A percentile compares a stretch with the other conserved stretches of the same genome.
Evolutionary conservation across 208 protist genomes (phyloP).

Genomic region (Angomonas ambiguus): DNA sequence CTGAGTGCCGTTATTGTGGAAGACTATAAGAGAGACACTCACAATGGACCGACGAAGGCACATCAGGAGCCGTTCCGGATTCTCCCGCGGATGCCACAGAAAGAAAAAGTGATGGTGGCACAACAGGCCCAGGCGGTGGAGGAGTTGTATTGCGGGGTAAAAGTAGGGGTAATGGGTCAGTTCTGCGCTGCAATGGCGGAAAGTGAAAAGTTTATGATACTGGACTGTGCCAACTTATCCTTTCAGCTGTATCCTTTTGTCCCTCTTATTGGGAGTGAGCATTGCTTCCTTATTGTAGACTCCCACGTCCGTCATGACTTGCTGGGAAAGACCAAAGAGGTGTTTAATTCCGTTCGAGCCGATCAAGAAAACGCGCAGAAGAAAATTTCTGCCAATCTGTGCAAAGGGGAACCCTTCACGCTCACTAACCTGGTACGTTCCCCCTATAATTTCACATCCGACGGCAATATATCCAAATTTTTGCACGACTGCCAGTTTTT

Average conservation of each 20-base stretch:
- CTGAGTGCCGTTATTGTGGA: conserved; percentile 36
- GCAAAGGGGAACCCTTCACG: conserved; percentile 42
- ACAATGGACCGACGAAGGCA: conserved; percentile 11
- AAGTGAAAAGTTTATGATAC: conserved; percentile 63
- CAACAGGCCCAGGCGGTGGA: conserved; percentile 77
- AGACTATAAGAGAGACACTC: conserved; percentile 28
- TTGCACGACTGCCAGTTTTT: conserved; percentile 38
- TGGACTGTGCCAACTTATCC: conserved; percentile 74
- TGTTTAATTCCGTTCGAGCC: conserved; percentile 65
- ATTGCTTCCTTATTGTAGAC: conserved; percentile 66
- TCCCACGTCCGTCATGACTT: conserved; percentile 75
- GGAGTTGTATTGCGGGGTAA: conserved; percentile 72
- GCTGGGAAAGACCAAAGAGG: conserved; percentile 32
- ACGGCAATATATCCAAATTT: conserved; percentile 48
- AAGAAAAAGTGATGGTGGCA: conserved; percentile 45
- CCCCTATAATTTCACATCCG: conserved; percentile 34
- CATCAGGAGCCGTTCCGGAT: conserved; percentile 2
- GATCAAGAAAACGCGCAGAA: conserved; percentile 64
- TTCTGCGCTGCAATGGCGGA: conserved; percentile 76
- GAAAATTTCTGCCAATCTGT: conserved; percentile 49
- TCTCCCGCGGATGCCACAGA: conserved; percentile 24
- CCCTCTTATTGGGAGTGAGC: conserved; percentile 45
- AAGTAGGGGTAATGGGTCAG: conserved; percentile 93
- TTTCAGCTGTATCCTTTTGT: conserved; percentile 45
- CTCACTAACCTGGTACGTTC: conserved; percentile 63